Conservation (phyloP, 495 filamentous ascomycete species). For the Xylaria flabelliformis region DNA sequence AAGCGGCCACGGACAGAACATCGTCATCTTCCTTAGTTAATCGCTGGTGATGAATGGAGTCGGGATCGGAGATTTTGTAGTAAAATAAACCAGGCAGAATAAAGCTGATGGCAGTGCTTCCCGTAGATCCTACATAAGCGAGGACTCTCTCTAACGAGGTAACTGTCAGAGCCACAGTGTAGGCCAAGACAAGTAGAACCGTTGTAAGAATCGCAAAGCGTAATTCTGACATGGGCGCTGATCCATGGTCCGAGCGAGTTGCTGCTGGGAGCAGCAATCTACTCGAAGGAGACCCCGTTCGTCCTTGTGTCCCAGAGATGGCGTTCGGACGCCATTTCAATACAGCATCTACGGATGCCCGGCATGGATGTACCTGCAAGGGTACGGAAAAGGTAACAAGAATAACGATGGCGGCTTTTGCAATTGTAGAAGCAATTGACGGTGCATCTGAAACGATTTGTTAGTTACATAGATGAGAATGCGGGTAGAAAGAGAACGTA, state of each 20-base stretch:
- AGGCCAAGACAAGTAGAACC: conserved; percentile 80
- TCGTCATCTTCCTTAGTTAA: conserved; percentile 91
- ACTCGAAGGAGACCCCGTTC: conserved; percentile 45
- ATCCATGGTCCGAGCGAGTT: conserved; percentile 48
- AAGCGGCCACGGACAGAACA: conserved; percentile 50
- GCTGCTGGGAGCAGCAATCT: conserved; percentile 51
- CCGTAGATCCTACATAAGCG: conserved; percentile 94
- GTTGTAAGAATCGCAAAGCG: conserved; percentile 92
- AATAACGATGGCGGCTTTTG: conserved; percentile 91
- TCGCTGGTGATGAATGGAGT: conserved; percentile 81
- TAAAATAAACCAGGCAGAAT: conserved; percentile 96
- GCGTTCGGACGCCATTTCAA: conserved; percentile 81
- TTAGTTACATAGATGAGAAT: background rate
- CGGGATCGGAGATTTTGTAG: conserved; percentile 93
- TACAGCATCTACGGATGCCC: conserved; percentile 90
- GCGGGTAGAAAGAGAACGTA: conserved; percentile 42
- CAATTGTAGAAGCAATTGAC: conserved; percentile 85
- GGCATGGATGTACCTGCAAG: conserved; percentile 91
- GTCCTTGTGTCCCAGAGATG: conserved; percentile 36
- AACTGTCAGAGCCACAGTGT: conserved; percentile 87
- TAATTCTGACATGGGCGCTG: conserved; percentile 73
- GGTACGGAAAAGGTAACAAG: conserved; percentile 98
- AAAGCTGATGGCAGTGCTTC: conserved; percentile 93
- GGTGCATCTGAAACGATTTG: conserved; percentile 61
- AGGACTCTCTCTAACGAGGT: conserved; percentile 87